These are phyloP conservation scores for Pseudopediastrum boryanum DNA, from an alignment of 139 green algal genomes.

Conservation along the genomic window DNA sequence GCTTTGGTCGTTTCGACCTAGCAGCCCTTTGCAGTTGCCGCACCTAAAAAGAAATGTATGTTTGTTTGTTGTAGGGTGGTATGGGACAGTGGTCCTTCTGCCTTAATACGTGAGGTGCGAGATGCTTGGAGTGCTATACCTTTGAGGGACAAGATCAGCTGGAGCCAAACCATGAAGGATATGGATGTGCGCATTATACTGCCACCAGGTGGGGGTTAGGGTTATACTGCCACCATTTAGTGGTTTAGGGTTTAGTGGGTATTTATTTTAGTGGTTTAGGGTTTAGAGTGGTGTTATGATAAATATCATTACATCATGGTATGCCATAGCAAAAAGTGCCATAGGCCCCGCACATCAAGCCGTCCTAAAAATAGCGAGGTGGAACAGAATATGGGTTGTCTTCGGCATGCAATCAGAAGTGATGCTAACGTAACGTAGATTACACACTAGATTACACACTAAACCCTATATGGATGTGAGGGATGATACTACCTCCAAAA, in stretches of 20 bases:
- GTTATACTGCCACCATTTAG: not conserved
- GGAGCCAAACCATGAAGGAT: conserved; percentile 42
- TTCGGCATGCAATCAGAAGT: no score
- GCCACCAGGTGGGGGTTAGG: conserved; percentile 26
- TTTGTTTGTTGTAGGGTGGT: conserved; percentile 5
- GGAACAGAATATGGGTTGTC: no score
- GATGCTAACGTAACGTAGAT: not conserved
- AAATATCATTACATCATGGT: not conserved
- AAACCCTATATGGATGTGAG: no score
- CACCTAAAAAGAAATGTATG: not conserved
- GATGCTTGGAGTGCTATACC: conserved; percentile 23
- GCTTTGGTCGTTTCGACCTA: not conserved
- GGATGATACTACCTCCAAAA: no score
- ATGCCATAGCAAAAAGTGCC: no score
- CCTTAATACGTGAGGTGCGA: not conserved
- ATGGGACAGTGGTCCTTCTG: conserved; percentile 26
- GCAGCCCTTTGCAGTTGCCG: not conserved
- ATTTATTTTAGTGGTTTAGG: not conserved
- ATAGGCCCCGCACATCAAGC: no score
- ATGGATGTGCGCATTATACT: conserved; percentile 34
- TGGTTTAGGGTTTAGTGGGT: not conserved
- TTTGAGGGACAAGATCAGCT: conserved; percentile 27
- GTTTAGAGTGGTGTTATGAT: not conserved
- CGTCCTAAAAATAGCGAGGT: no score
- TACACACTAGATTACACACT: no score